phyloP scores from a whole-genome alignment of 2,329 filamentous ascomycete genomes.

The Penicillium expansum region DNA sequence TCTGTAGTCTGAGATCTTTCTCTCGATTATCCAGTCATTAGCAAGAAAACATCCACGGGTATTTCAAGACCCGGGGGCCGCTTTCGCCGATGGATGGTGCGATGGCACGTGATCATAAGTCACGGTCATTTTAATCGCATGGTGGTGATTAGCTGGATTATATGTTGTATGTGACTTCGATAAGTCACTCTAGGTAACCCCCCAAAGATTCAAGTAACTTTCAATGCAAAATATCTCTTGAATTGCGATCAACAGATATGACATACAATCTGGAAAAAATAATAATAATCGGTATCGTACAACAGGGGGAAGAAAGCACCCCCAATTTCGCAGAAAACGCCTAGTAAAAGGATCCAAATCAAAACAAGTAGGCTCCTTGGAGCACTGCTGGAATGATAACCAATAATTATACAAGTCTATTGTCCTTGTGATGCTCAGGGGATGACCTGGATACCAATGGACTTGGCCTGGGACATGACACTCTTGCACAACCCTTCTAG shows the following conservation, averaged over 20 bases:
- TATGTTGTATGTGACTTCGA: too few relatives aligned
- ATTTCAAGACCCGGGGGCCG: neutral
- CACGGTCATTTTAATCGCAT: neutral
- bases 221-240: conserved; percentile 6
- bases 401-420: conserved; percentile 8
- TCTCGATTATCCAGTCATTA: neutral
- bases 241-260: conserved; percentile 20
- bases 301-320: conserved; percentile 11
- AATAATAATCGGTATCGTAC: conserved; percentile 23
- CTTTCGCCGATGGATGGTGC: neutral
- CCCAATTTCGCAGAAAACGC: conserved; percentile 23
- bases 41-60: neutral
- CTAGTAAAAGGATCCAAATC: conserved; percentile 12
- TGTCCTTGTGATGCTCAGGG: conserved; percentile 45
- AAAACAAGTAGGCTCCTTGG: conserved; percentile 3
- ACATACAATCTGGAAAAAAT: conserved; percentile 21
- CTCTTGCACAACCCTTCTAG: conserved; percentile 70
- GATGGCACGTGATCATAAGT: neutral
- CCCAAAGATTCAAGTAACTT: neutral
- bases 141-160: neutral
- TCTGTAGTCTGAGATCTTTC: neutral
- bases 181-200: neutral
- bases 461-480: conserved; percentile 72
- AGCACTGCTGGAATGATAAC: neutral
- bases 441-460: conserved; percentile 70